phyloP scores from a whole-genome alignment of 129 eudicot species.

The Centella asiatica region DNA sequence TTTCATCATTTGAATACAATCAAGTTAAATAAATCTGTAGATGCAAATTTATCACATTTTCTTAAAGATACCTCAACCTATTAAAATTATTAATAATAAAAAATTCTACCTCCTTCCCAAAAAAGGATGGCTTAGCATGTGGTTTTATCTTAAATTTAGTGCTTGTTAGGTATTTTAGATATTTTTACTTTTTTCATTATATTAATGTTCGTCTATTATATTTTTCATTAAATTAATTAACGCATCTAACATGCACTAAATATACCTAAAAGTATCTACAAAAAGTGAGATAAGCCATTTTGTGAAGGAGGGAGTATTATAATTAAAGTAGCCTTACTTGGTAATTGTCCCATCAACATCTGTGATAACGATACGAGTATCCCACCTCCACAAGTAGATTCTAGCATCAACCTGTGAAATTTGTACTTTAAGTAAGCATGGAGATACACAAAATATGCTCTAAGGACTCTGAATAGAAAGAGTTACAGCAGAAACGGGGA shows the following conservation, averaged over 20 bases:
- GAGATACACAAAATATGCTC: neutral
- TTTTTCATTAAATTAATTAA: no score
- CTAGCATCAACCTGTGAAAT: conserved; percentile 81
- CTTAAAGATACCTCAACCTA: neutral
- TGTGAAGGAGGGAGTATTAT: neutral
- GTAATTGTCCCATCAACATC: conserved; percentile 99
- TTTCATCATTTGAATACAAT: neutral
- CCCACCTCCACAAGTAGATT: conserved; percentile 93
- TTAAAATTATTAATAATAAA: no score
- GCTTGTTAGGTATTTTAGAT: no score
- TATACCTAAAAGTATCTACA: no score
- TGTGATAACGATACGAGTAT: conserved; percentile 78
- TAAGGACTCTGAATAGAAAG: neutral
- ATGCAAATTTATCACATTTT: neutral
- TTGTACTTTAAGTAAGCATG: conserved; percentile 17
- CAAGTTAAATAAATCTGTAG: neutral
- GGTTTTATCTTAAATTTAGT: no score
- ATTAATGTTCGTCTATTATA: no score
- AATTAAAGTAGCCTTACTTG: conserved; percentile 35
- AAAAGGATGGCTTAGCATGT: no score
- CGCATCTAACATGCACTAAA: no score
- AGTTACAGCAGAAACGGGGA: no score
- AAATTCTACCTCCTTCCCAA: no score
- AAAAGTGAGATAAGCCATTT: no score
- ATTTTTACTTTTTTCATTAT: no score